phyloP scores from a whole-genome alignment of 768 basidiomycete genomes.

The Lentinula edodes region DNA sequence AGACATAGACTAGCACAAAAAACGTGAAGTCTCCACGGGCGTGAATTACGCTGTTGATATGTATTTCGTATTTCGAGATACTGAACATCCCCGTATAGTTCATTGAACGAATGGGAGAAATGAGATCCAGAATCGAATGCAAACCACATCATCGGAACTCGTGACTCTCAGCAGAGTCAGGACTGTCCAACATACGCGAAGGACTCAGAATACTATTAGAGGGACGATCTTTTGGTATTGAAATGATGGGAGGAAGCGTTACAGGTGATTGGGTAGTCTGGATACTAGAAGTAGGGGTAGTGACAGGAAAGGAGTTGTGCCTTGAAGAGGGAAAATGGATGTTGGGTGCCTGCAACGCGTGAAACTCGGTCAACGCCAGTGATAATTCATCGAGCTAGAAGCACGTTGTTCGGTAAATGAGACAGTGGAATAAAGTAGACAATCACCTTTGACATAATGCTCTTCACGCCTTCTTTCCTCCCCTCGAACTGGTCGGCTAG shows the following conservation, averaged over 20 bases:
- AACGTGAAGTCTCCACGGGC: neutral
- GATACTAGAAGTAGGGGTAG: constrained; percentile 5
- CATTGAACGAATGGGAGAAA: too few relatives aligned
- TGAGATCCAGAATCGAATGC: neutral
- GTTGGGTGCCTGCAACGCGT: constrained; percentile 40
- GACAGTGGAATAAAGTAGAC: neutral
- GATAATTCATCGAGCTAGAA: constrained; percentile 55
- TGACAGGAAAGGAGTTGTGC: constrained; percentile 17
- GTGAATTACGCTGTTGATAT: neutral
- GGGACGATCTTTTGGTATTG: neutral
- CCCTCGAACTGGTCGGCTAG: constrained; percentile 66
- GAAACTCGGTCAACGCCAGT: constrained; percentile 42
- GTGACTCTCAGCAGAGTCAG: constrained; percentile 12
- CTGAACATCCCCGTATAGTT: neutral
- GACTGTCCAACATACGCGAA: constrained; percentile 30
- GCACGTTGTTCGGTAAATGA: constrained; percentile 7
- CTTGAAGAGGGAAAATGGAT: constrained; percentile 32
- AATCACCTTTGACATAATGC: constrained; percentile 69
- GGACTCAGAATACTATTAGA: neutral
- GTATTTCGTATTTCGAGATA: neutral
- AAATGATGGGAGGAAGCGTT: neutral
- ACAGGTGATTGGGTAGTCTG: neutral
- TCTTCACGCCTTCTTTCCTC: constrained; percentile 61
- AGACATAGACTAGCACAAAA: neutral
- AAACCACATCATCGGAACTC: neutral